Percentiles rank a stretch among this genome's conserved stretches.
Conservation (phyloP, 768 basidiomycete genomes). For the Hemileccinum rubropunctum region DNA sequence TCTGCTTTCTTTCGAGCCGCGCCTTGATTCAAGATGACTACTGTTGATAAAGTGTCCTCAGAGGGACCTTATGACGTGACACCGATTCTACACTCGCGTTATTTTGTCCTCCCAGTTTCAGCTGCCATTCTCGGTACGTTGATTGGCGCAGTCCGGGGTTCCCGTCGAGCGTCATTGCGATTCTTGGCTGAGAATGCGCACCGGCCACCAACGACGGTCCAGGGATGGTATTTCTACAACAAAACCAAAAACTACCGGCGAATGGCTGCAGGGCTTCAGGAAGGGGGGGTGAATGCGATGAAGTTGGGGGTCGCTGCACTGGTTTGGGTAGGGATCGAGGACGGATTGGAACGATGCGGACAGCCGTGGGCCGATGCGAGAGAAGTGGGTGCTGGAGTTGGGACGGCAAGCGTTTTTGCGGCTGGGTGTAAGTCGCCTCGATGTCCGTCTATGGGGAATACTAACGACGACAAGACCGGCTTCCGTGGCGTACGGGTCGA, state of each 20-base stretch:
- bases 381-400: conserved; percentile 62
- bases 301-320: conserved; percentile 47
- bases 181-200: conserved; percentile 95
- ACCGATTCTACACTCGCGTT: conserved; percentile 41
- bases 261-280: conserved; percentile 67
- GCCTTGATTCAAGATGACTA: conserved; percentile 16
- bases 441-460: background rate
- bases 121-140: conserved; percentile 61
- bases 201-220: conserved; percentile 76
- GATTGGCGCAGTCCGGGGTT: conserved; percentile 73
- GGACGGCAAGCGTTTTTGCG: conserved; percentile 58
- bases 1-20: background rate
- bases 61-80: conserved; percentile 27
- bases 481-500: conserved; percentile 48
- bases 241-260: conserved; percentile 94
- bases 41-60: conserved; percentile 3
- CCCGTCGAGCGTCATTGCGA: conserved; percentile 65
- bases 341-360: conserved; percentile 37
- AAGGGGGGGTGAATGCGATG: conserved; percentile 55
- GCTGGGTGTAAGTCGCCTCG: conserved; percentile 44
- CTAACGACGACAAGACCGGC: conserved; percentile 44
- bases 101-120: conserved; percentile 58
- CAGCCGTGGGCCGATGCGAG: conserved; percentile 40
- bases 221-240: conserved; percentile 95
- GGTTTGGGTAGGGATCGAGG: conserved; percentile 50